phyloP scores from a whole-genome alignment of 75 land plant species.

The Ceratopteris richardii region DNA sequence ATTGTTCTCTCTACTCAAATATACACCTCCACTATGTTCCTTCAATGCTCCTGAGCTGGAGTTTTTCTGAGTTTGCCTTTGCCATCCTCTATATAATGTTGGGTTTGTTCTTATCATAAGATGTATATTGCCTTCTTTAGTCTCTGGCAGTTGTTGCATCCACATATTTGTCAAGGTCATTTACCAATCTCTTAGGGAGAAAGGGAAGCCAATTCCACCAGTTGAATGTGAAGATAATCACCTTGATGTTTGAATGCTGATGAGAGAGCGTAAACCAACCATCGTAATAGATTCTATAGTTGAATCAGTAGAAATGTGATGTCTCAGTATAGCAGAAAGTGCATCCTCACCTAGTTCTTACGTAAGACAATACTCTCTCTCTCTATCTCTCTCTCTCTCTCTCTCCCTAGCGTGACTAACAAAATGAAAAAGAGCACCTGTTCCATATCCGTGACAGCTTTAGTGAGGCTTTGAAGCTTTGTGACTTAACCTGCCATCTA shows the following conservation, averaged over 20 bases:
- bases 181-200: conserved; percentile 77
- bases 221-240: conserved; percentile 74
- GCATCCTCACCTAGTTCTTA: conserved; percentile 59
- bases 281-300: conserved; percentile 68
- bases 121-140: conserved; percentile 68
- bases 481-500: too few species aligned
- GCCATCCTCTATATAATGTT: conserved; percentile 69
- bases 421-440: too few species aligned
- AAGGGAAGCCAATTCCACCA: conserved; percentile 55
- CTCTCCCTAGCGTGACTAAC: too few species aligned
- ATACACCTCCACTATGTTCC: conserved; percentile 81
- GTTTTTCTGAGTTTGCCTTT: conserved; percentile 58
- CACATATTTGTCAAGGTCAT: conserved; percentile 73
- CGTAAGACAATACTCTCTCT: conserved; percentile 69
- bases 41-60: conserved; percentile 75
- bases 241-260: conserved; percentile 81
- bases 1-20: conserved; percentile 85
- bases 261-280: conserved; percentile 60
- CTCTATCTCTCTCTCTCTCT: too few species aligned
- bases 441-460: too few species aligned
- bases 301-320: conserved; percentile 60
- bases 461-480: too few species aligned
- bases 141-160: conserved; percentile 82
- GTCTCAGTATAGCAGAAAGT: conserved; percentile 49
- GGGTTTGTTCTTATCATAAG: conserved; percentile 69